A percentile compares a stretch with the other conserved stretches of the same genome.
Evolutionary conservation across 1,139 yeast species (phyloP).

Genomic region (Scheffersomyces quercinus): DNA sequence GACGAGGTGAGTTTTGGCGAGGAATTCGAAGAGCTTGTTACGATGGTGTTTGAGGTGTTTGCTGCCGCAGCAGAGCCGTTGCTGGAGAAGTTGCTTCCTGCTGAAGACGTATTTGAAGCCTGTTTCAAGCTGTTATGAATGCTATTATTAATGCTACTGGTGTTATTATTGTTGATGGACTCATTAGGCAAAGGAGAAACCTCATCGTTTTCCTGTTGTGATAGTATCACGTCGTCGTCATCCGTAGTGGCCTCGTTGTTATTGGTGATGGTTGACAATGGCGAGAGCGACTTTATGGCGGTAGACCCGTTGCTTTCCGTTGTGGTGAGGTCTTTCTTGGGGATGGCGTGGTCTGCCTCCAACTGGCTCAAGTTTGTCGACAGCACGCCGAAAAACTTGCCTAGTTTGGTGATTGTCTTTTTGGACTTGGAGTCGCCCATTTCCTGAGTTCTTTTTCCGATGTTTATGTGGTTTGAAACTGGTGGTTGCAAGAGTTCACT

Average conservation of each 20-base stretch:
- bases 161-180: slow-evolving; percentile 1
- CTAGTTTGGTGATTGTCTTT: slow-evolving; percentile 30
- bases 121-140: neutral
- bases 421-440: slow-evolving; percentile 34
- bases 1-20: slow-evolving; percentile 9
- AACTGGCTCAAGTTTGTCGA: slow-evolving; percentile 22
- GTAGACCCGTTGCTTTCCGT: neutral
- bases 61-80: neutral
- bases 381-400: slow-evolving; percentile 37
- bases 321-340: neutral
- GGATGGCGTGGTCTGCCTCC: slow-evolving; percentile 1
- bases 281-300: no score
- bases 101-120: neutral
- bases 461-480: no score
- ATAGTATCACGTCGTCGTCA: slow-evolving; percentile 16
- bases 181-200: slow-evolving; percentile 22
- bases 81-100: no score
- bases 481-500: no score
- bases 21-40: slow-evolving; percentile 1
- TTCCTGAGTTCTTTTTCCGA: no score
- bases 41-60: neutral
- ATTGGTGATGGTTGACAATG: no score
- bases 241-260: neutral
- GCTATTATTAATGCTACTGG: neutral
- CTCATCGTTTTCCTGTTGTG: slow-evolving; percentile 17